Evolutionary conservation across 2,329 filamentous ascomycete species (phyloP), one percentile per base, ranked within the genome.

Genomic region (Fusarium austroafricanum): DNA sequence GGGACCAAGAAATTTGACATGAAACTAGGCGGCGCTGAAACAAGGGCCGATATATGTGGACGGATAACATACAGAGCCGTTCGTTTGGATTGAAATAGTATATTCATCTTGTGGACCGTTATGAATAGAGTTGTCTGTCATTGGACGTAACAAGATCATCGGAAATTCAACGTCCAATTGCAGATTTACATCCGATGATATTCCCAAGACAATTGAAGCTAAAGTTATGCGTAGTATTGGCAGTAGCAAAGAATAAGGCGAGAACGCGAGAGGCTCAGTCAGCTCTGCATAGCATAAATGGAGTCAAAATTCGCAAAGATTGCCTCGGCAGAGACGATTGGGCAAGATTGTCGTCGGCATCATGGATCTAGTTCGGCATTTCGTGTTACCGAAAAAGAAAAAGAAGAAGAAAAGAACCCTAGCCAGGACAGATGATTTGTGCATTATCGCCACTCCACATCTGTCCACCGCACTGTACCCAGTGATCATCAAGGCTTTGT

Each of bases 11-110:
- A 54, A 61, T 63, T 62, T 58, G 52, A 71, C 37, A 45, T 46
- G 23, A 49, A 55, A 65, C 58, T 54, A 58, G 61, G 55, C 43
- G 63, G 29, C 61, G 37, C 29, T 67, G 68, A 71, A 71, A 71
- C 67, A 54, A 56, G 67, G 65, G 49, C 58, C 43, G 39, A 50
- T 40, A 14, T 61, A 26, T 33, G 31, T 33, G 31, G 29, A 20
- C 8, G 21, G 31, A 33, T 33, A 8, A 5, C 4, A 35, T 8
- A 28, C n/a, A n/a, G 15, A 53, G 35, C n/a, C 21, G 29, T 23
- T 42, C 9, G 26, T 31, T 33, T 52, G 21, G 31, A 58, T 43
- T 37, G 37, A 35, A 14, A 42, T 21, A 29, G 9, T 26, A 26
- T 26, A 29, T n/a, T 29, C 11, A 33, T 42, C 23, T 35, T 28